Evolutionary conservation across 768 basidiomycete species (phyloP).

Genomic region (Russula brevipes): DNA sequence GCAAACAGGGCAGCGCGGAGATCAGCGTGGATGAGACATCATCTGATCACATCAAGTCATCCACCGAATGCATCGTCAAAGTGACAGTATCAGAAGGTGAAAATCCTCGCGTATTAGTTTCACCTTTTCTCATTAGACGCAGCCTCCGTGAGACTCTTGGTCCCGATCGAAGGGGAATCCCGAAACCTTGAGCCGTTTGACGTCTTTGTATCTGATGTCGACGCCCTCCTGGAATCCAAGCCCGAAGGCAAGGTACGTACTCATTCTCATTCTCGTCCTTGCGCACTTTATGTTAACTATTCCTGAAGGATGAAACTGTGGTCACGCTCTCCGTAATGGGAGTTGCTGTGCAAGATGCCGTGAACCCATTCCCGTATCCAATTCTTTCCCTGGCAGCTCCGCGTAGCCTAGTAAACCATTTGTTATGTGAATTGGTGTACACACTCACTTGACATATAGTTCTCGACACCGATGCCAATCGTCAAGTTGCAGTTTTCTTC

Average conservation of each 20-base stretch:
- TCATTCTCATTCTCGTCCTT: slow-evolving; percentile 2
- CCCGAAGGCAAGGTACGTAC: slow-evolving; percentile 61
- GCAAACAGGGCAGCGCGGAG: slow-evolving; percentile 35
- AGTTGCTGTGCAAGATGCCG: slow-evolving; percentile 48
- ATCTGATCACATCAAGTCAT: slow-evolving; percentile 20
- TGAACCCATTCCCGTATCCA: slow-evolving; percentile 32
- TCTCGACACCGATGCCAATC: slow-evolving; percentile 41
- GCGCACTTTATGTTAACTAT: not conserved
- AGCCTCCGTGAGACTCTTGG: slow-evolving; percentile 42
- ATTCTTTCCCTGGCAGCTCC: slow-evolving; percentile 54
- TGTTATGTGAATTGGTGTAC: not conserved
- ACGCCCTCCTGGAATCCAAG: slow-evolving; percentile 59
- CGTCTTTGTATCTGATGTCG: slow-evolving; percentile 55
- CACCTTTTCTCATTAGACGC: slow-evolving; percentile 8
- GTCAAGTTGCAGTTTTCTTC: slow-evolving; percentile 68
- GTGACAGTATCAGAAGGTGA: slow-evolving; percentile 39
- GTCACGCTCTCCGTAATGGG: slow-evolving; percentile 62
- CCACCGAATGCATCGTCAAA: slow-evolving; percentile 47
- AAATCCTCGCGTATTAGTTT: not conserved
- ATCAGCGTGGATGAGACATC: slow-evolving; percentile 35
- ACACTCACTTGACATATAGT: slow-evolving; percentile 22
- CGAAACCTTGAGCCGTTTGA: slow-evolving; percentile 43
- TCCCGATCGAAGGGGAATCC: slow-evolving; percentile 38
- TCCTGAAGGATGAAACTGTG: slow-evolving; percentile 60
- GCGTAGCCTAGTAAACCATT: slow-evolving; percentile 50